phyloP scores from a whole-genome alignment of 108 stramenopile genomes.

The Skeletonema menzelii region DNA sequence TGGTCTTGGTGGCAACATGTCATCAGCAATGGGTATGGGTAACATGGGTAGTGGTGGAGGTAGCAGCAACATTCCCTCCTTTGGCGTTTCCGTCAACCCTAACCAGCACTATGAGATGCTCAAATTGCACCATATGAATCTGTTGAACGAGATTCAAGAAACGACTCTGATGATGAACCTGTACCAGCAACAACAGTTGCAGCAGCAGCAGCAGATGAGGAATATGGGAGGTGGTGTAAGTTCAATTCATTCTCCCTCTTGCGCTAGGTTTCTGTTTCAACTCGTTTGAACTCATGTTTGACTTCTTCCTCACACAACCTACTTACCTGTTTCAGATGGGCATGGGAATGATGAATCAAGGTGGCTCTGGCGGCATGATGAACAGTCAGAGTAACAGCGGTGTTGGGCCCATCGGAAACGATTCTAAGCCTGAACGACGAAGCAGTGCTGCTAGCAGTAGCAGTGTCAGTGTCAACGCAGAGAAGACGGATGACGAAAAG shows the following conservation, averaged over 20 bases:
- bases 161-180: slow-evolving; percentile 93
- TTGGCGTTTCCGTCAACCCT: slow-evolving; percentile 49
- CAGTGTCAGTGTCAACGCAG: slow-evolving; percentile 1
- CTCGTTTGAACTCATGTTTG: not conserved
- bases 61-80: slow-evolving; percentile 11
- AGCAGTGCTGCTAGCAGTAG: not conserved
- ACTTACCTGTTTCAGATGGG: slow-evolving; percentile 19
- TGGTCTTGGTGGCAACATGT: slow-evolving; percentile 1
- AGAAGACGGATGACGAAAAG: slow-evolving; percentile 27
- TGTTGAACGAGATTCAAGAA: slow-evolving; percentile 91
- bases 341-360: slow-evolving; percentile 15
- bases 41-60: slow-evolving; percentile 8
- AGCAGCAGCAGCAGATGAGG: slow-evolving; percentile 15
- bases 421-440: not conserved
- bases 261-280: not conserved
- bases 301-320: not conserved
- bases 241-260: not conserved
- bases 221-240: slow-evolving; percentile 23
- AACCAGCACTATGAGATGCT: slow-evolving; percentile 84
- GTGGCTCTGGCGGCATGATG: slow-evolving; percentile 17
- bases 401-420: slow-evolving; percentile 1
- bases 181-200: slow-evolving; percentile 49
- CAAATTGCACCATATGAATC: slow-evolving; percentile 92
- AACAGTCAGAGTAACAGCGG: slow-evolving; percentile 4
- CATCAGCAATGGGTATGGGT: slow-evolving; percentile 9